Percentiles rank a stretch among this genome's conserved stretches.
phyloP scores from a whole-genome alignment of 2,329 filamentous ascomycete species.

The Trichoderma brevicompactum region DNA sequence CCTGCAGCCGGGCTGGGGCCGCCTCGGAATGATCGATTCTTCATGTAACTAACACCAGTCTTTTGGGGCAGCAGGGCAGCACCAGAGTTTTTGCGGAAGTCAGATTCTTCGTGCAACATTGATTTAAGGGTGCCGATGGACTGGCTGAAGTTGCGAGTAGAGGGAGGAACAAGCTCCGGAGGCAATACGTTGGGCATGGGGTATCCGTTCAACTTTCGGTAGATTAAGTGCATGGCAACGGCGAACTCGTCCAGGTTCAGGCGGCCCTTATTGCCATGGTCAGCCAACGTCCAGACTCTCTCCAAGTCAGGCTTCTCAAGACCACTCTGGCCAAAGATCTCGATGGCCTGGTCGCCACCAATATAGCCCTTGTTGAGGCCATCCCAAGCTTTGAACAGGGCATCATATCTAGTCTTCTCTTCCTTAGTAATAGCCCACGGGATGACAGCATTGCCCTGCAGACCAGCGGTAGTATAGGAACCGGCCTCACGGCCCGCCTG shows the following conservation, averaged over 20 bases:
- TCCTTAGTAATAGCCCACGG: constrained; percentile 99
- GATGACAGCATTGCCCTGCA: constrained; percentile 92
- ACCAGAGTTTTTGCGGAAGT: constrained; percentile 84
- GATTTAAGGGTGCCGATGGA: constrained; percentile 93
- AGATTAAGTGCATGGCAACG: constrained; percentile 98
- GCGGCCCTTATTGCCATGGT: constrained; percentile 91
- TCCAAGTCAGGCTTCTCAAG: constrained; percentile 89
- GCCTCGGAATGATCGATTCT: constrained; percentile 87
- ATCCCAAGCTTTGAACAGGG: constrained; percentile 95
- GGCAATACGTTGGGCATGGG: constrained; percentile 86
- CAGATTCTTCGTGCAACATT: constrained; percentile 85
- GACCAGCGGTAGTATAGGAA: constrained; percentile 79
- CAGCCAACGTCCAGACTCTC: constrained; percentile 90
- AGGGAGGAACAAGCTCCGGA: constrained; percentile 90
- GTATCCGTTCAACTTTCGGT: constrained; percentile 94
- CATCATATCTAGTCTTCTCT: constrained; percentile 95
- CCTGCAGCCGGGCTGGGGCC: constrained; percentile 59
- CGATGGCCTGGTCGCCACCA: constrained; percentile 87
- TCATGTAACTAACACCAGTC: constrained; percentile 97
- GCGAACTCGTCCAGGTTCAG: constrained; percentile 97
- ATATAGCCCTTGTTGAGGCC: constrained; percentile 92
- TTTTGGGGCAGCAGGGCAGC: constrained; percentile 91
- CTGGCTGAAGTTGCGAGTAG: constrained; percentile 88
- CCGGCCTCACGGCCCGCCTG: constrained; percentile 87
- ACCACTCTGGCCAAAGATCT: constrained; percentile 96